Evolutionary conservation across 2,329 filamentous ascomycete genomes (phyloP).

Genomic region (Madurella mycetomatis): DNA sequence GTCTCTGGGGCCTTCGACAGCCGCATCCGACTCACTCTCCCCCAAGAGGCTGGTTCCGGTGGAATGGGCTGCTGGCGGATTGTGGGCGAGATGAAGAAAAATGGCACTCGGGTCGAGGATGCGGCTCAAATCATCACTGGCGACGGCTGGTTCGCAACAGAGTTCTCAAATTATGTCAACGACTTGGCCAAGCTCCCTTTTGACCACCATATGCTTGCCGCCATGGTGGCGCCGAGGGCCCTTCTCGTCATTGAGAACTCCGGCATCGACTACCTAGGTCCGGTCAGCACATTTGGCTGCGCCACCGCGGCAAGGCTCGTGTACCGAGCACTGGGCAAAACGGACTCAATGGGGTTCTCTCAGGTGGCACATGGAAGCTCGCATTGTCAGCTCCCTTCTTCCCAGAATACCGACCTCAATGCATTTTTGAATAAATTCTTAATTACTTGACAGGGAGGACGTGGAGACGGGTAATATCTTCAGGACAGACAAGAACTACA

Average conservation of each 20-base stretch:
- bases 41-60: slow-evolving; percentile 45
- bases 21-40: slow-evolving; percentile 42
- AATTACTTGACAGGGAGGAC: background rate
- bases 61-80: slow-evolving; percentile 45
- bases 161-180: slow-evolving; percentile 49
- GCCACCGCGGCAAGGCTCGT: background rate
- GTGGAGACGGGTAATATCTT: background rate
- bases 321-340: background rate
- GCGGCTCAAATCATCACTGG: slow-evolving; percentile 45
- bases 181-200: slow-evolving; percentile 39
- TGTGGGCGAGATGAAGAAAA: slow-evolving; percentile 30
- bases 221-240: slow-evolving; percentile 43
- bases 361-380: slow-evolving; percentile 10
- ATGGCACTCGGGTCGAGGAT: slow-evolving; percentile 44
- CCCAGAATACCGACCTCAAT: background rate
- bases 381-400: slow-evolving; percentile 12
- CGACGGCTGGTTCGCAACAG: slow-evolving; percentile 46
- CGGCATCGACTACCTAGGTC: slow-evolving; percentile 43
- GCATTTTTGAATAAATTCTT: background rate
- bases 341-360: background rate
- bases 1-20: slow-evolving; percentile 43
- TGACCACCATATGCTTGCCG: slow-evolving; percentile 49
- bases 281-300: slow-evolving; percentile 42
- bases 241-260: slow-evolving; percentile 47
- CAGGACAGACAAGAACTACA: background rate